These are phyloP conservation scores for Tulasnella sp. DNA, from an alignment of 768 basidiomycete species.

Conservation along the genomic window DNA sequence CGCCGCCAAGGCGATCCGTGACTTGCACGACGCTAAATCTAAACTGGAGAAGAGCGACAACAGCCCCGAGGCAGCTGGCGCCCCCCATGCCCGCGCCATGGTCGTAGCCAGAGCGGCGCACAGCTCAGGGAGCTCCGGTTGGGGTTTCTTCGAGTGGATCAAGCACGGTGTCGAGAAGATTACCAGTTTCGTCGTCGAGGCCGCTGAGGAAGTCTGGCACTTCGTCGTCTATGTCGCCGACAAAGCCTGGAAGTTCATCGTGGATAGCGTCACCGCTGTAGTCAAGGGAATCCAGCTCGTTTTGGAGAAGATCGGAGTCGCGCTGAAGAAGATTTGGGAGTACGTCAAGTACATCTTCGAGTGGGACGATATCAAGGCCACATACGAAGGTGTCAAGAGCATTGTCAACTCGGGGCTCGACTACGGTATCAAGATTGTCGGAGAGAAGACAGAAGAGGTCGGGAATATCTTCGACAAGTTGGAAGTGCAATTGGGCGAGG, in stretches of 20 bases:
- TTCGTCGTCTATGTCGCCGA: background rate
- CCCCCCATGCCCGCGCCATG: background rate
- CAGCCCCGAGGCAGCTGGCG: background rate
- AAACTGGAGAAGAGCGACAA: background rate
- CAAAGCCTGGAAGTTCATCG: background rate
- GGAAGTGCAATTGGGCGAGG: background rate
- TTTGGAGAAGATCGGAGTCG: slow-evolving; percentile 12
- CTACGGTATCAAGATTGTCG: background rate
- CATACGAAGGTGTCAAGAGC: background rate
- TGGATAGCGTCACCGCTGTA: background rate
- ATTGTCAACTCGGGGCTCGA: slow-evolving; percentile 14
- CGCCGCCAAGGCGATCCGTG: background rate
- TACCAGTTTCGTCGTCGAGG: background rate
- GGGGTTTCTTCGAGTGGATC: background rate
- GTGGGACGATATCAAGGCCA: slow-evolving; percentile 17
- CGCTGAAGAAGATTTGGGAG: background rate
- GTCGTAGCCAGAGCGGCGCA: background rate
- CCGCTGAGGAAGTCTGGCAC: background rate
- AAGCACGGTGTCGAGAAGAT: background rate
- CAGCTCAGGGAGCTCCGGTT: background rate
- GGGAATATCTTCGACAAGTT: background rate
- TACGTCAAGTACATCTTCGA: slow-evolving; percentile 15
- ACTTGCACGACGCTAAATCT: background rate
- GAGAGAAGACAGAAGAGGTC: background rate
- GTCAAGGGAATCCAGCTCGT: background rate